Percentiles rank a stretch among this genome's conserved stretches.
Conservation (phyloP, 2,329 filamentous ascomycete genomes). For the Chalara sp. region DNA sequence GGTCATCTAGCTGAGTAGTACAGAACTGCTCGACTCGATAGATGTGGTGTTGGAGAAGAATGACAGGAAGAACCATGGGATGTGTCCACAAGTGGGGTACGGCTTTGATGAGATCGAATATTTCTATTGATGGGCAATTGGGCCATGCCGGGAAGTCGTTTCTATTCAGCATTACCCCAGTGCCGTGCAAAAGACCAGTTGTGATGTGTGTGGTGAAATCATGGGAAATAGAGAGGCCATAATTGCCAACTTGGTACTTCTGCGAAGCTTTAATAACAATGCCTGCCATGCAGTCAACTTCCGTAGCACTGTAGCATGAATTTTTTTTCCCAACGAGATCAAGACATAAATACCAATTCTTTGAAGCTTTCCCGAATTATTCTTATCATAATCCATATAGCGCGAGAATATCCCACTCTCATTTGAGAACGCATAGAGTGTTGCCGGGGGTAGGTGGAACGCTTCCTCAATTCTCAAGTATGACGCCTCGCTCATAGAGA, state of each 20-base stretch:
- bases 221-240: not conserved
- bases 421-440: not conserved
- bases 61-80: not conserved
- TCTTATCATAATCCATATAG: not conserved
- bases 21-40: not conserved
- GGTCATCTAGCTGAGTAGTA: not conserved
- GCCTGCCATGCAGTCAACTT: not conserved
- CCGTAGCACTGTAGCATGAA: not conserved
- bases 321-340: too few species aligned
- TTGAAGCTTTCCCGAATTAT: not conserved
- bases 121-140: not conserved
- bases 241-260: not conserved
- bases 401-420: not conserved
- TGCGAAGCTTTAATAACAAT: not conserved
- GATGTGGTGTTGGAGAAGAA: not conserved
- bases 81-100: not conserved
- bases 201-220: not conserved
- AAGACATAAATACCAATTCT: not conserved
- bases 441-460: not conserved
- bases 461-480: not conserved
- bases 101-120: not conserved
- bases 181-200: not conserved
- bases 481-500: not conserved
- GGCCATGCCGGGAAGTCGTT: not conserved
- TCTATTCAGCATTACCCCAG: not conserved